A percentile compares a stretch with the other conserved stretches of the same genome.
phyloP scores from a whole-genome alignment of 73 alveolate species.

The Tetrahymena malaccensis region DNA sequence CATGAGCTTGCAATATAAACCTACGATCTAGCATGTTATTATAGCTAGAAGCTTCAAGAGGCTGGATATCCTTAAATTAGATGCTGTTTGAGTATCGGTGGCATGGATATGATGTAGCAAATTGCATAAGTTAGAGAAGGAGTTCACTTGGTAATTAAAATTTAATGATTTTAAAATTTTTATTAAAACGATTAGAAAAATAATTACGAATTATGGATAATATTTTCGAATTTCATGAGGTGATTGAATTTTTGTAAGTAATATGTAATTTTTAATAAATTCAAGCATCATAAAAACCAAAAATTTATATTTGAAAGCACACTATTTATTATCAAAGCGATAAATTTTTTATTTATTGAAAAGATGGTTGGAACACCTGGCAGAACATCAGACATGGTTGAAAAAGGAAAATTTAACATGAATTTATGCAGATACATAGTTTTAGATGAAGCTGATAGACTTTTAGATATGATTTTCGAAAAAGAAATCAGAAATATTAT shows the following conservation, averaged over 20 bases:
- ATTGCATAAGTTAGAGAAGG: constrained; percentile 19
- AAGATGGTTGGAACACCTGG: constrained; percentile 68
- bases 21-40: constrained; percentile 19
- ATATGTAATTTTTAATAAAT: no score
- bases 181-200: neutral
- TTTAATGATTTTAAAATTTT: neutral
- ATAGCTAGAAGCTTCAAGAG: constrained; percentile 5
- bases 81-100: constrained; percentile 37
- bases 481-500: constrained; percentile 57
- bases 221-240: neutral
- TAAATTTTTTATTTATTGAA: no score
- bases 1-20: constrained; percentile 38
- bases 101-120: constrained; percentile 42
- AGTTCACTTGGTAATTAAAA: constrained; percentile 34
- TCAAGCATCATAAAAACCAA: neutral
- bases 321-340: no score
- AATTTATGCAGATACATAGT: constrained; percentile 55
- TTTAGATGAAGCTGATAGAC: constrained; percentile 83
- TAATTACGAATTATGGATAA: neutral
- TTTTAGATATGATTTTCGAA: constrained; percentile 70
- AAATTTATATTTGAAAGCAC: no score
- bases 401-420: constrained; percentile 44
- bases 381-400: constrained; percentile 58
- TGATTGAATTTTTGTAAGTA: neutral
- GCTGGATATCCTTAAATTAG: constrained; percentile 40